Base-by-base conservation (phyloP, 495 filamentous ascomycete species). In the Talaromyces liani region DNA sequence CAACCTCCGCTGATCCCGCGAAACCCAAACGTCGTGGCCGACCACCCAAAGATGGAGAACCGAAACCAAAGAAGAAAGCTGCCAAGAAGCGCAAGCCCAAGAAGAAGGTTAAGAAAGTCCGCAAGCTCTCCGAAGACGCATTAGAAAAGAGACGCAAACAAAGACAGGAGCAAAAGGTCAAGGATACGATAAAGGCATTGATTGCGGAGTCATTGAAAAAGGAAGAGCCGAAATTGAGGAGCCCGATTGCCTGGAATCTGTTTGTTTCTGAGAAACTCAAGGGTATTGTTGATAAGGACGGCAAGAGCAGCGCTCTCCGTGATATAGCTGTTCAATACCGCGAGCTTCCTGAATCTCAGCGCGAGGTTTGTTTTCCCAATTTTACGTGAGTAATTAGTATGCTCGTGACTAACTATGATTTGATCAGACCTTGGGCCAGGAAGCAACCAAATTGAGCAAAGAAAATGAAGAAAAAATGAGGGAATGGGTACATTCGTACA, bases 401-500 rank as follows among this genome's bases (percentile, higher is more conserved):
- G 10, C 29, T n/a, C 14, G 14, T 5, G 36, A 25, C 27, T 25
- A 6, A 56, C 18, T 29, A 16, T 29, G 8, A 7, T 14, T 18
- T 1, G 75, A n/a, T 10, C 62, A 81, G 82, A 72, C 73, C 67
- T 84, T 81, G 65, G 77, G 80, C 65, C 75, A 80, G 34, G 70
- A 80, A 33, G 84, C 80, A 39, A 74, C 74, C 29, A 65, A 81
- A 56, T n/a, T 56, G 22, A 14, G 82, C 67, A 79, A 70, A 39
- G 68, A 77, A 22, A 68, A 69, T 8, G 82, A 82, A 60, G 64
- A 69, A 3, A 77, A 78, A 20, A 70, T 72, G 0, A 81, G 82
- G 65, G 66, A 78, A 29, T 95, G 87, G 87, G 66, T 93, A 31
- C 70, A 82, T 31, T 74, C 71, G 5, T 73, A 88, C 68, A 80